A percentile compares a stretch with the other conserved stretches of the same genome.
phyloP scores from a whole-genome alignment of 2,329 filamentous ascomycete species.

The Colletotrichum orchidophilum region DNA sequence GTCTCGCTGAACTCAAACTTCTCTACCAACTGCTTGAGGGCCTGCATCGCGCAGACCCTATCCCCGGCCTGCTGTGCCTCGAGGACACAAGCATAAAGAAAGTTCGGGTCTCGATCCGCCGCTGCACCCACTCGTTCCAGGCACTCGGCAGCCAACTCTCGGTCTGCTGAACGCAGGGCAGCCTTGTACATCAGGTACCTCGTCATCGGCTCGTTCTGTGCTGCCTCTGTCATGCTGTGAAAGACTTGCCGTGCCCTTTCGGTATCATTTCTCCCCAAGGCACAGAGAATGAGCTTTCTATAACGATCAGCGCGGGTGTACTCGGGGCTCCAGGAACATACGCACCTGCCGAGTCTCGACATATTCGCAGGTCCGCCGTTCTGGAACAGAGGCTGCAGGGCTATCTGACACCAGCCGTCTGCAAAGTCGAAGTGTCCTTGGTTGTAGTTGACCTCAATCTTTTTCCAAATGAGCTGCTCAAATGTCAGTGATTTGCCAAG shows the following conservation, averaged over 20 bases:
- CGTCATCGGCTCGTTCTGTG: slow-evolving; percentile 71
- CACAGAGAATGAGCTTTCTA: slow-evolving; percentile 79
- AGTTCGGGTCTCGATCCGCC: slow-evolving; percentile 63
- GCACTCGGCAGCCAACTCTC: slow-evolving; percentile 68
- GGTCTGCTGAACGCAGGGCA: slow-evolving; percentile 68
- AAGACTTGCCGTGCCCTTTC: slow-evolving; percentile 65
- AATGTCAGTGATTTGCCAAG: slow-evolving; percentile 29
- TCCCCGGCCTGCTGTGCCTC: slow-evolving; percentile 77
- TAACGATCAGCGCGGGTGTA: slow-evolving; percentile 35
- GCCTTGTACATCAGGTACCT: slow-evolving; percentile 81
- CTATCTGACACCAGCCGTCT: slow-evolving; percentile 76
- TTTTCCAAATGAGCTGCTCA: slow-evolving; percentile 82
- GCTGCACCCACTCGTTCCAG: slow-evolving; percentile 68
- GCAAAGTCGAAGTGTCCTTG: slow-evolving; percentile 63
- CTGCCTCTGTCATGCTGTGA: slow-evolving; percentile 64
- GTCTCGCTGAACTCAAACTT: slow-evolving; percentile 36
- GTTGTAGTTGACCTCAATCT: slow-evolving; percentile 67
- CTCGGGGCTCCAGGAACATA: not conserved
- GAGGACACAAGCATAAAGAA: slow-evolving; percentile 82
- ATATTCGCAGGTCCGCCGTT: slow-evolving; percentile 72
- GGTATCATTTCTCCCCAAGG: slow-evolving; percentile 66
- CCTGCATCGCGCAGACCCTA: slow-evolving; percentile 60
- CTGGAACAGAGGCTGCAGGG: slow-evolving; percentile 73
- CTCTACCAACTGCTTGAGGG: slow-evolving; percentile 46
- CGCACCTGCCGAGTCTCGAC: slow-evolving; percentile 73